These are phyloP conservation scores for Kokia cookei DNA, from an alignment of 441 rosid genomes.

Conservation along the genomic window DNA sequence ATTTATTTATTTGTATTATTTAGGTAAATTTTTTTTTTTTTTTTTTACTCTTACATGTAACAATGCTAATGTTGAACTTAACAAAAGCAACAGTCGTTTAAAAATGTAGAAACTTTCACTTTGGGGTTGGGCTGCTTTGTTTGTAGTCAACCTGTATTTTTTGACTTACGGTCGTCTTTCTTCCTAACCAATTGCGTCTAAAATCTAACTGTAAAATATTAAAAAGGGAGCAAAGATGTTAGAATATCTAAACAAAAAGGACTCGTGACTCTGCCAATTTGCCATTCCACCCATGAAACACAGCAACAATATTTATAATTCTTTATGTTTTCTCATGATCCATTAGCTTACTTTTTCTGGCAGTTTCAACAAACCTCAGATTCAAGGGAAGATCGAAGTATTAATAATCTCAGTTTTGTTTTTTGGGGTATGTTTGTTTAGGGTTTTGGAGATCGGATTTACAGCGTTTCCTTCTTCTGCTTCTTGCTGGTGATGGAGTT, in stretches of 20 bases:
- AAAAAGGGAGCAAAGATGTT: neutral
- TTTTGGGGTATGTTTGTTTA: neutral
- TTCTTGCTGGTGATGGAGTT: constrained; percentile 48
- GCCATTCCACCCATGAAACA: neutral
- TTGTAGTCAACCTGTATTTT: neutral
- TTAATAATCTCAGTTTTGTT: neutral
- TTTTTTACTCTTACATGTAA: neutral
- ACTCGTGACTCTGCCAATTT: neutral
- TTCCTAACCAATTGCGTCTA: neutral
- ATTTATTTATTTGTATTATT: too few species aligned
- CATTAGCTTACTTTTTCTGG: neutral
- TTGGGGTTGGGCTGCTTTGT: too few species aligned
- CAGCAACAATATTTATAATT: neutral
- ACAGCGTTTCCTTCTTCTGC: neutral
- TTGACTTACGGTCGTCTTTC: neutral
- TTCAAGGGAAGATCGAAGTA: neutral
- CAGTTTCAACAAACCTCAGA: neutral
- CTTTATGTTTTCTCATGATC: neutral
- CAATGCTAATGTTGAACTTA: too few species aligned
- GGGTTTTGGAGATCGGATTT: neutral
- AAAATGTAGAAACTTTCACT: neutral
- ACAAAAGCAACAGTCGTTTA: neutral
- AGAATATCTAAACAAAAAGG: neutral
- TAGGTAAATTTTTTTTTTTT: too few species aligned
- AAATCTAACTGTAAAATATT: neutral